Percentiles rank a stretch among this genome's conserved stretches.
Conservation (phyloP, 371 early-diverging fungal species). For the Syncephalastrum racemosum region DNA sequence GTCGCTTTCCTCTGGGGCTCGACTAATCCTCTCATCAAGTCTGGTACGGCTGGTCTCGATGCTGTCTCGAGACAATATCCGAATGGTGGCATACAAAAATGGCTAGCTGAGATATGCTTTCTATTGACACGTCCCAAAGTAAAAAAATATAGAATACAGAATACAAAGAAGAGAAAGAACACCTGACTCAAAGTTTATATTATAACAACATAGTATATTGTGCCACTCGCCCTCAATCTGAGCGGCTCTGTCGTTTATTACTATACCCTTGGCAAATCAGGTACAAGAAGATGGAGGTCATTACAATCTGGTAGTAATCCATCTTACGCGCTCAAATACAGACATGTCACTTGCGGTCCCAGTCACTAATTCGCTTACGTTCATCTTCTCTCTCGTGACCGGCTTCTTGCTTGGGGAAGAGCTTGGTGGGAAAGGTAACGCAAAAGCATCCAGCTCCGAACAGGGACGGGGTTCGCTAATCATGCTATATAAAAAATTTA, state of each 20-base stretch:
- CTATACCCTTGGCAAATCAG: slow-evolving; percentile 82
- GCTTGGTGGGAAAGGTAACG: slow-evolving; percentile 54
- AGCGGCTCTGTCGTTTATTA: slow-evolving; percentile 91
- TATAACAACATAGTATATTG: slow-evolving; percentile 60
- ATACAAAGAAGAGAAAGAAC: no score
- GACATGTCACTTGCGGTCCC: slow-evolving; percentile 94
- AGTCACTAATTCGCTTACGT: slow-evolving; percentile 87
- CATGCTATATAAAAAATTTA: not conserved
- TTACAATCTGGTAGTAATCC: not conserved
- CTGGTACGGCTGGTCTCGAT: slow-evolving; percentile 81
- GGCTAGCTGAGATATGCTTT: slow-evolving; percentile 69
- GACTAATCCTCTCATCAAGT: slow-evolving; percentile 94
- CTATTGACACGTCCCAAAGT: slow-evolving; percentile 71
- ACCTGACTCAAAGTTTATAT: no score
- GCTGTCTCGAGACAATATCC: slow-evolving; percentile 49
- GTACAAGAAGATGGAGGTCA: slow-evolving; percentile 19
- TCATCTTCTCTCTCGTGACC: slow-evolving; percentile 81
- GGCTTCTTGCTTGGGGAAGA: slow-evolving; percentile 81
- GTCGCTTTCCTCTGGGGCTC: slow-evolving; percentile 94
- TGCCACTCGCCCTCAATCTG: slow-evolving; percentile 85
- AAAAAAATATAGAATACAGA: no score
- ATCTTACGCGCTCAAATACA: slow-evolving; percentile 1
- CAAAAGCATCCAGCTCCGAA: not conserved
- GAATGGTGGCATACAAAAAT: slow-evolving; percentile 53
- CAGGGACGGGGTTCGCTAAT: no score